Conservation (phyloP, 805 yeast genomes). For the Pichia paraexigua region DNA sequence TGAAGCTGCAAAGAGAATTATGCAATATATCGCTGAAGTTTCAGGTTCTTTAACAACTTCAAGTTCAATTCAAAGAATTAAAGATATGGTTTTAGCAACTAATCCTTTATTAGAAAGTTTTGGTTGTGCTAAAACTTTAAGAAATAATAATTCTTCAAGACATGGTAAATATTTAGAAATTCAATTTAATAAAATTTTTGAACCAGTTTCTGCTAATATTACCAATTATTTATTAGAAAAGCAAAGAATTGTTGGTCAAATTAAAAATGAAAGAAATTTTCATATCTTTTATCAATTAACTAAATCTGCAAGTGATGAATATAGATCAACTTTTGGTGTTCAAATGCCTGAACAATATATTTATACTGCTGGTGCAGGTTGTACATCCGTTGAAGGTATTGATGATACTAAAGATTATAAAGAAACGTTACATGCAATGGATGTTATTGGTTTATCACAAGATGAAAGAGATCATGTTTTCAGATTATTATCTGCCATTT, state of each 20-base stretch:
- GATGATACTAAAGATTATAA: conserved; percentile 74
- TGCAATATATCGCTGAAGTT: conserved; percentile 93
- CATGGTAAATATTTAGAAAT: conserved; percentile 94
- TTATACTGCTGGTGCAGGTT: conserved; percentile 80
- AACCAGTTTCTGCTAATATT: conserved; percentile 92
- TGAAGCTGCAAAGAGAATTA: conserved; percentile 94
- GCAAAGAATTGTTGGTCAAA: conserved; percentile 95
- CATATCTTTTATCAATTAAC: conserved; percentile 96
- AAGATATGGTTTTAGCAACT: conserved; percentile 96
- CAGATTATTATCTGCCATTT: conserved; percentile 69
- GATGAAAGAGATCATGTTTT: conserved; percentile 87
- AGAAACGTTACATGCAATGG: conserved; percentile 69
- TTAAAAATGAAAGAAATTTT: conserved; percentile 86
- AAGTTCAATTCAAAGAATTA: conserved; percentile 72
- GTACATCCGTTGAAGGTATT: conserved; percentile 78
- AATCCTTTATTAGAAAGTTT: conserved; percentile 86
- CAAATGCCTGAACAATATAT: conserved; percentile 90
- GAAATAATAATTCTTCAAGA: conserved; percentile 84
- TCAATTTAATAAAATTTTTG: conserved; percentile 69
- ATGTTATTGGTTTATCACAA: conserved; percentile 71
- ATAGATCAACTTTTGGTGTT: conserved; percentile 79
- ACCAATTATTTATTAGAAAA: conserved; percentile 92
- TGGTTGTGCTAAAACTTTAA: conserved; percentile 88
- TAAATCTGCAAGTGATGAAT: conserved; percentile 78
- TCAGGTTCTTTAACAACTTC: conserved; percentile 60